Conservation (phyloP, 495 filamentous ascomycete species). For the Ramalina peruviana region DNA sequence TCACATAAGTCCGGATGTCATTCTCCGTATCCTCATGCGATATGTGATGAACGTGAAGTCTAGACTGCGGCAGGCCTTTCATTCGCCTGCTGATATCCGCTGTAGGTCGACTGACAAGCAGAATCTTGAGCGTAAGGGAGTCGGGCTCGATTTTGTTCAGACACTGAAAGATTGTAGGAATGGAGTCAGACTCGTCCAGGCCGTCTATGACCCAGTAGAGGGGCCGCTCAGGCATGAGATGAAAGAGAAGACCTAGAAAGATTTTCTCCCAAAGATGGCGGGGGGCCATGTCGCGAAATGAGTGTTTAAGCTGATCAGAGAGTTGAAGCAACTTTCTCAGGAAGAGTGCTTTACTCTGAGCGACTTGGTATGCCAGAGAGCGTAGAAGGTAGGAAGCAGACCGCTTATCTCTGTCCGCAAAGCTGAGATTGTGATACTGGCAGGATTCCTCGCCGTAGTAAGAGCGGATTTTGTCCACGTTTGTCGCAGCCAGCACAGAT, state of each 20-base stretch:
- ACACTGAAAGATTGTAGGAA: constrained; percentile 1
- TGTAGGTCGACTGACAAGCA: constrained; percentile 19
- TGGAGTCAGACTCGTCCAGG: constrained; percentile 13
- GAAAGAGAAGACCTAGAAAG: not conserved
- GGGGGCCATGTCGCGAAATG: constrained; percentile 6
- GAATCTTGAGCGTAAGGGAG: constrained; percentile 15
- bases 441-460: constrained; percentile 7
- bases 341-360: not conserved
- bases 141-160: constrained; percentile 1
- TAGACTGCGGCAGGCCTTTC: not conserved
- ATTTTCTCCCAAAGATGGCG: not conserved
- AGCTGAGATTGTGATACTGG: constrained; percentile 24
- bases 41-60: not conserved
- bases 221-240: constrained; percentile 1
- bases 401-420: constrained; percentile 18
- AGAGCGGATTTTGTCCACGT: constrained; percentile 12
- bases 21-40: constrained; percentile 10
- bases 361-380: constrained; percentile 24
- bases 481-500: constrained; percentile 17
- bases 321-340: not conserved
- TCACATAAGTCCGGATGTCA: constrained; percentile 15
- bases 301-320: constrained; percentile 1
- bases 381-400: constrained; percentile 15
- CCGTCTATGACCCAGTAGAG: constrained; percentile 16
- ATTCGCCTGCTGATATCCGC: not conserved